Percentiles rank a stretch among this genome's conserved stretches.
phyloP scores from a whole-genome alignment of 306 rosid genomes.

The Bauhinia variegata region DNA sequence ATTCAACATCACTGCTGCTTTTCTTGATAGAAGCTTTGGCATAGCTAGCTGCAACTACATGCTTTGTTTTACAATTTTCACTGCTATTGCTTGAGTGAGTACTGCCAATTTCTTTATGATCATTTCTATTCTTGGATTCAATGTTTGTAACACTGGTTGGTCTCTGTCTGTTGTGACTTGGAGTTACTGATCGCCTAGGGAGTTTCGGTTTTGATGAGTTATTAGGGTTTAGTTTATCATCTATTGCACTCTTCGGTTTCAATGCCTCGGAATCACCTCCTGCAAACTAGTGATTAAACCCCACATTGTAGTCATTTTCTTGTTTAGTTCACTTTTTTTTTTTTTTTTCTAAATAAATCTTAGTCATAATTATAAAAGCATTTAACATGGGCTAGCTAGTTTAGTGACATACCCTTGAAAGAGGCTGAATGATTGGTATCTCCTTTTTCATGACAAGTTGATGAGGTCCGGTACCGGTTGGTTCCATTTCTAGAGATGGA shows the following conservation, averaged over 20 bases:
- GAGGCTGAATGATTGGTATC: constrained; percentile 49
- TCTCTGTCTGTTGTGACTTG: constrained; percentile 44
- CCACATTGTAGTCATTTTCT: not conserved
- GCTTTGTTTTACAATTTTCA: constrained; percentile 22
- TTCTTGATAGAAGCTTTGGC: constrained; percentile 37
- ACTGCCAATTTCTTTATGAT: constrained; percentile 15
- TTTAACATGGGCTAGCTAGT: not conserved
- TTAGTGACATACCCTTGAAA: constrained; percentile 53
- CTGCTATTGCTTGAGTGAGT: constrained; percentile 5
- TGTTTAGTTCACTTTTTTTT: not conserved
- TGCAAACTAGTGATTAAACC: constrained; percentile 48
- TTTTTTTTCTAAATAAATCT: not conserved
- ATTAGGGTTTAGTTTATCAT: constrained; percentile 39
- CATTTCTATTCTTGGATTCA: constrained; percentile 34
- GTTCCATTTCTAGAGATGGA: constrained; percentile 90
- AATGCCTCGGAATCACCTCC: constrained; percentile 42
- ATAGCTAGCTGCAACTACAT: constrained; percentile 2
- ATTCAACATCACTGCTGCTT: constrained; percentile 30
- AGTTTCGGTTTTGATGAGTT: constrained; percentile 38
- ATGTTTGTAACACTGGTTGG: constrained; percentile 23
- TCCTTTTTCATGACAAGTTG: constrained; percentile 56
- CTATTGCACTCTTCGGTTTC: constrained; percentile 40
- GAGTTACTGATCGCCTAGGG: constrained; percentile 50
- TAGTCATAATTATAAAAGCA: not conserved
- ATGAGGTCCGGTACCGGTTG: constrained; percentile 34